Conservation (phyloP, 2,329 filamentous ascomycete genomes). For the Cytospora mali region DNA sequence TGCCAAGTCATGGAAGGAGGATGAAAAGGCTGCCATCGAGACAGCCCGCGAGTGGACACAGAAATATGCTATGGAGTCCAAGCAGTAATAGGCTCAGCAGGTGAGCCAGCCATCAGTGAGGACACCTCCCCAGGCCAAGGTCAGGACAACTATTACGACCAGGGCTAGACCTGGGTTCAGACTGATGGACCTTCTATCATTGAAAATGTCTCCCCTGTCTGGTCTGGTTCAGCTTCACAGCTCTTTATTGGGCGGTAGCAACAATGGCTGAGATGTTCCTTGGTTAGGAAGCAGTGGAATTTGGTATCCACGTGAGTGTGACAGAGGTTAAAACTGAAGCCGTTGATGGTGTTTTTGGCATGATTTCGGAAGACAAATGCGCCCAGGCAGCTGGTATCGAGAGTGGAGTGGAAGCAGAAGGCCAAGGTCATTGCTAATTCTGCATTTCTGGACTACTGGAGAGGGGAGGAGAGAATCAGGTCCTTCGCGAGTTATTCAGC, state of each 20-base stretch:
- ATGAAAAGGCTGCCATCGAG: slow-evolving; percentile 88
- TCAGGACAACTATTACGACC: neutral
- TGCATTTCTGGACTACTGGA: neutral
- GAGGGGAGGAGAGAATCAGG: neutral
- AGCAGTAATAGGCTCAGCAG: slow-evolving; percentile 18
- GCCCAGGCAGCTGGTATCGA: neutral
- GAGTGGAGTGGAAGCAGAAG: neutral
- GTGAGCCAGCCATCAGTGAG: neutral
- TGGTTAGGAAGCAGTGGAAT: too few species aligned
- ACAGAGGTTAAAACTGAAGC: neutral
- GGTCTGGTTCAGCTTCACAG: neutral
- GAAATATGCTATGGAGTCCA: slow-evolving; percentile 63
- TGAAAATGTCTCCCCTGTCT: neutral
- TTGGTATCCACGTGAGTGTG: neutral
- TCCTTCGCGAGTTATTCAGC: neutral
- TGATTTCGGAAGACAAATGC: neutral
- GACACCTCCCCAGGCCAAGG: neutral
- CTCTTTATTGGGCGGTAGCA: neutral
- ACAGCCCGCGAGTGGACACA: slow-evolving; percentile 92
- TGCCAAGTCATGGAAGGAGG: slow-evolving; percentile 96
- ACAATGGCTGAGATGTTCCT: neutral
- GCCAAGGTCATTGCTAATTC: neutral
- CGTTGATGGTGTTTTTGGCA: neutral
- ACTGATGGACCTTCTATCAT: neutral
- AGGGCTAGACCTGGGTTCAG: neutral